Conservation (phyloP, 768 basidiomycete genomes). For the Royoungia palumana region DNA sequence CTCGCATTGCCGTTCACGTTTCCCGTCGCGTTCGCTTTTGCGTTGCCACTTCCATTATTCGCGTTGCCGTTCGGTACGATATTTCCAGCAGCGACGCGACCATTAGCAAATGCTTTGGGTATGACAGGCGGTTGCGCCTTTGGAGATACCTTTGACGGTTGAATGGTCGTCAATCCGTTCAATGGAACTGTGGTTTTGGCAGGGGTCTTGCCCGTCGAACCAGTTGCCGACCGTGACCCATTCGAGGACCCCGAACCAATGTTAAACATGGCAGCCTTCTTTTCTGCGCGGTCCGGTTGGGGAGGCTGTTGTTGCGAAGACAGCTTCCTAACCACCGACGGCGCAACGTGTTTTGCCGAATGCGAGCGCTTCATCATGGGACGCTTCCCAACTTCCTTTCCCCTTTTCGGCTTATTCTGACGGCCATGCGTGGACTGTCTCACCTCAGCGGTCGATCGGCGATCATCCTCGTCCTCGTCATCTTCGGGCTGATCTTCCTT, state of each 20-base stretch:
- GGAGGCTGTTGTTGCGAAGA: slow-evolving; percentile 21
- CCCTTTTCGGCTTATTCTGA: slow-evolving; percentile 27
- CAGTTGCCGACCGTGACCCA: slow-evolving; percentile 33
- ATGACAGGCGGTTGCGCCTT: slow-evolving; percentile 19
- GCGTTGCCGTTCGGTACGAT: slow-evolving; percentile 14
- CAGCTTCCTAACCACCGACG: slow-evolving; percentile 28
- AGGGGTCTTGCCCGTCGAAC: slow-evolving; percentile 17
- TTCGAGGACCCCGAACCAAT: slow-evolving; percentile 60
- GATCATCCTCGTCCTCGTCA: slow-evolving; percentile 21
- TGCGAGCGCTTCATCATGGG: slow-evolving; percentile 26
- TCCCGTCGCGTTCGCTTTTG: slow-evolving; percentile 10
- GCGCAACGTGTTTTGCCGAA: slow-evolving; percentile 29
- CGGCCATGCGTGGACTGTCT: slow-evolving; percentile 15
- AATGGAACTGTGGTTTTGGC: slow-evolving; percentile 3
- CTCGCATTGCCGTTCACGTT: slow-evolving; percentile 11
- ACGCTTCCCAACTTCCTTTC: slow-evolving; percentile 32
- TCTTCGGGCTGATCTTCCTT: slow-evolving; percentile 15
- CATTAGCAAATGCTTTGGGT: slow-evolving; percentile 10
- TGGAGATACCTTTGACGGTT: slow-evolving; percentile 6
- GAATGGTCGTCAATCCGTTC: slow-evolving; percentile 11
- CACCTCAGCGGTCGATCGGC: slow-evolving; percentile 14
- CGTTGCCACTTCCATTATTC: slow-evolving; percentile 5
- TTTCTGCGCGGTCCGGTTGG: slow-evolving; percentile 16
- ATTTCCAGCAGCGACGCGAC: slow-evolving; percentile 1
- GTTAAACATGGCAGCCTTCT: slow-evolving; percentile 44